Conservation (phyloP, 2,329 filamentous ascomycete genomes). For the Cladophialophora immunda region DNA sequence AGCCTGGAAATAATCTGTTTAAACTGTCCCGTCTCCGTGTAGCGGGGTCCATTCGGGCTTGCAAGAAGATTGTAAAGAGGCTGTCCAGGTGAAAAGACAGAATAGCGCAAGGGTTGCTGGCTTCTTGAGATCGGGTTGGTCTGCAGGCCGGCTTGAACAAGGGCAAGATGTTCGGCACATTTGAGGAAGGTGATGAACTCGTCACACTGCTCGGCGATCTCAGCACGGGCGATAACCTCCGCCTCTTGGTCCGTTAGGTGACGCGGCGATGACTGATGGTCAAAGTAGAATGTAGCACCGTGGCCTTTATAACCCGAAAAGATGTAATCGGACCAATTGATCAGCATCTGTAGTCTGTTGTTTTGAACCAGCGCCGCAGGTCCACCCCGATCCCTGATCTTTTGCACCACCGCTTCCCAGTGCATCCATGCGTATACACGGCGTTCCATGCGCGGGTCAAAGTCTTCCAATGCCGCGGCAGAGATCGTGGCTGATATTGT, state of each 20-base stretch:
- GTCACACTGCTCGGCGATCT: constrained; percentile 48
- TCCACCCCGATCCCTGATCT: constrained; percentile 50
- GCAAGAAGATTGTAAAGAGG: constrained; percentile 47
- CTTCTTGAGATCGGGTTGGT: constrained; percentile 34
- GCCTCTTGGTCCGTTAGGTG: constrained; percentile 30
- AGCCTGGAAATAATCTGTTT: constrained; percentile 51
- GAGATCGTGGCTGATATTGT: constrained; percentile 51
- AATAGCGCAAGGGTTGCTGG: constrained; percentile 41
- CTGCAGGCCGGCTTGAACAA: constrained; percentile 41
- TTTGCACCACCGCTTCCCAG: constrained; percentile 50
- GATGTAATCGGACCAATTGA: constrained; percentile 55
- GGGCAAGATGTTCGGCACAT: constrained; percentile 49
- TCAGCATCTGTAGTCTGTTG: constrained; percentile 49
- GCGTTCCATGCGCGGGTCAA: constrained; percentile 49
- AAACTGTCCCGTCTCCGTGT: constrained; percentile 48
- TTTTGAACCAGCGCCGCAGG: constrained; percentile 49
- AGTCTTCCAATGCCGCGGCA: constrained; percentile 51
- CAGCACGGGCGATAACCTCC: constrained; percentile 41
- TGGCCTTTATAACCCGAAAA: constrained; percentile 50
- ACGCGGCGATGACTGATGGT: constrained; percentile 38
- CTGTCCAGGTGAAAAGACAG: constrained; percentile 45
- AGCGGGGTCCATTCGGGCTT: constrained; percentile 46
- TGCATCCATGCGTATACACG: constrained; percentile 52
- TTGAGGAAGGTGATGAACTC: constrained; percentile 51
- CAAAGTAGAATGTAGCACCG: constrained; percentile 48